Evolutionary conservation across 305 asterid species (phyloP).

Genomic region (Fraxinus angustifolia): DNA sequence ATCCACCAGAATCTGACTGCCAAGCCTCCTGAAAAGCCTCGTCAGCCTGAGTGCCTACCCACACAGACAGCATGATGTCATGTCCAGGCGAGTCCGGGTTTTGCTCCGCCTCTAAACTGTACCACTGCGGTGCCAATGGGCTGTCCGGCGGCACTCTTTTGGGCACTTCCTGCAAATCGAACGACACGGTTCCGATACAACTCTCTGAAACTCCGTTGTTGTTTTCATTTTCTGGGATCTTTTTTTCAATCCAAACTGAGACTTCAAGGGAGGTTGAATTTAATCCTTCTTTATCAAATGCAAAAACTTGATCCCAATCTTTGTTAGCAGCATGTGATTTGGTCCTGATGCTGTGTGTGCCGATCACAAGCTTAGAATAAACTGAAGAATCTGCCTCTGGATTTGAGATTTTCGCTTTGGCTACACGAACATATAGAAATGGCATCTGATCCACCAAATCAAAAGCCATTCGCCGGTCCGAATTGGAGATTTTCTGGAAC

Average conservation of each 20-base stretch:
- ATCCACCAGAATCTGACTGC: constrained; percentile 95
- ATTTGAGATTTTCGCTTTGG: constrained; percentile 53
- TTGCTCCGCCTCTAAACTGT: constrained; percentile 59
- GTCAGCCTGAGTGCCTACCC: constrained; percentile 90
- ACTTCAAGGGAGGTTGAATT: constrained; percentile 74
- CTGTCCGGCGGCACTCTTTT: constrained; percentile 88
- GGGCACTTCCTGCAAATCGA: constrained; percentile 83
- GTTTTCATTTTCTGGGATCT: constrained; percentile 34
- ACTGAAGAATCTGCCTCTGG: constrained; percentile 42
- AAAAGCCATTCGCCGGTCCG: constrained; percentile 54
- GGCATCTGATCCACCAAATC: constrained; percentile 90
- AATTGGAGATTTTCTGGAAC: constrained; percentile 41
- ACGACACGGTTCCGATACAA: constrained; percentile 64
- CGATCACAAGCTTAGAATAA: constrained; percentile 70
- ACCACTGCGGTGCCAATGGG: constrained; percentile 94
- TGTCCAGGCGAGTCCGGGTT: constrained; percentile 40
- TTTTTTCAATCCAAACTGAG: constrained; percentile 48
- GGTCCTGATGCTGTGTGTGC: constrained; percentile 65
- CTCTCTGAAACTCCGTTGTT: constrained; percentile 20
- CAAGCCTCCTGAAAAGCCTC: constrained; percentile 95
- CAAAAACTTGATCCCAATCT: constrained; percentile 89
- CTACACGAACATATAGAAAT: constrained; percentile 69
- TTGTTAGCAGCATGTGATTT: constrained; percentile 42
- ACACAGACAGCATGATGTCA: constrained; percentile 81
- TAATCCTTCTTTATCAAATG: constrained; percentile 72